Evolutionary conservation across 83 land plant species (phyloP), one percentile per base, ranked within the genome.

Genomic region (Picea abies): DNA sequence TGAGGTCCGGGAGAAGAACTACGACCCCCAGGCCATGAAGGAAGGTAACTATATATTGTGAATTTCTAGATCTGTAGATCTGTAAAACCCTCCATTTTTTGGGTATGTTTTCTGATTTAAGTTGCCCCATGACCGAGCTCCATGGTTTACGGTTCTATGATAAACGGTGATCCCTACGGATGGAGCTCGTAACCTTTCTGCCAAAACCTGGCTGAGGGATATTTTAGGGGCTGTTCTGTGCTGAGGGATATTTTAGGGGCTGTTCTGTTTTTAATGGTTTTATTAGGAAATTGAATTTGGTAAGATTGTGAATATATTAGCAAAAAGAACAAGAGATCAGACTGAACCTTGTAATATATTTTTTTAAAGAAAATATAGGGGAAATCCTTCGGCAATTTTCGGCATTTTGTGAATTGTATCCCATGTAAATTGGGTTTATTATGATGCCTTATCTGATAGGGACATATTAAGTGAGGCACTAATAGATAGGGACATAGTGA

Each of bases 1-100:
- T 68, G 93, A 91, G 61, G 89, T 91, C 83, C 91, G 93, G 49
- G 66, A 89, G 76, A 89, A 89, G 78, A 78, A 78, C 16, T 78
- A 78, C 26, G 44, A 78, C 19, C 81, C 83, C 22, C 88, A 88
- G 65, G 82, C 93, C 79, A 84, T 91, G 68, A 78, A 60, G 32
- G 83, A 88, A 83, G 90, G 93, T 87, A 16, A 60, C 60, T 9
- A 23, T 10, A 12, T 73, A 3, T 4, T 22, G 56, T 44, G n/a
- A 10, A n/a, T 47, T 75, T 47, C 1, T 22, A 75, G 78, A 75
- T 73, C 37, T 70, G 35, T 39, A 20, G 78, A 75, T 73, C 37
- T 70, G 35, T 39, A 20, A 20, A 41, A 20, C 11, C 3, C 4
- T n/a, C n/a, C n/a, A 41, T 44, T 6, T n/a, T 16, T 73, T 73